phyloP scores from a whole-genome alignment of 805 yeast genomes.

The Saccharomycopsis sp. region DNA sequence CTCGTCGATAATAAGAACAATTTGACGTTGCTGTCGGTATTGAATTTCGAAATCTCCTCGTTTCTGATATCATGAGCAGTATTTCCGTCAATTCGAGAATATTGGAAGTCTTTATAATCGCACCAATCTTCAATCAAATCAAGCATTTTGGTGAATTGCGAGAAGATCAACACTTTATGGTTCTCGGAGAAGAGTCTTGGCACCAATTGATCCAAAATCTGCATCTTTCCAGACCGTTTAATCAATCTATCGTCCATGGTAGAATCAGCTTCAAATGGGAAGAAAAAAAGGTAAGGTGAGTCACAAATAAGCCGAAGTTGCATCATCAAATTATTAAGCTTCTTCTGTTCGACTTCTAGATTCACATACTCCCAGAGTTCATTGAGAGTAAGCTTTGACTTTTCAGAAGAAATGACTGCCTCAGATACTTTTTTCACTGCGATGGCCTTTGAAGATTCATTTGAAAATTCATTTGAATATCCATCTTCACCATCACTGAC shows the following conservation, averaged over 20 bases:
- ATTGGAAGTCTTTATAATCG: conserved; percentile 36
- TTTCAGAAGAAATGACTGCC: conserved; percentile 9
- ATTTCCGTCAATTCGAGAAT: conserved; percentile 72
- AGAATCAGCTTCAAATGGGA: conserved; percentile 58
- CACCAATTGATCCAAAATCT: conserved; percentile 38
- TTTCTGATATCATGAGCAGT: conserved; percentile 61
- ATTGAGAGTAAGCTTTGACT: conserved; percentile 18
- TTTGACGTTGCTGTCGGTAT: conserved; percentile 29
- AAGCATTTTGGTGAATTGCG: conserved; percentile 81
- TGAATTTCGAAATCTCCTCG: conserved; percentile 50
- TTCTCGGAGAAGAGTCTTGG: conserved; percentile 51
- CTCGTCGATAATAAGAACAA: conserved; percentile 81
- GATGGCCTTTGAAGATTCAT: background rate
- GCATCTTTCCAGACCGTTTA: conserved; percentile 63
- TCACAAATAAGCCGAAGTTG: conserved; percentile 81
- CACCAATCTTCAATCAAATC: conserved; percentile 78
- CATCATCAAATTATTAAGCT: conserved; percentile 66
- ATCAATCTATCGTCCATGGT: conserved; percentile 37
- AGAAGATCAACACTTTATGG: conserved; percentile 75
- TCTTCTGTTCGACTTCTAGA: conserved; percentile 42
- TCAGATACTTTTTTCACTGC: background rate
- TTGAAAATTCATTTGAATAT: background rate
- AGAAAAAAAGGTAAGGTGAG: conserved; percentile 78
- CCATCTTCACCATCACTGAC: conserved; percentile 6
- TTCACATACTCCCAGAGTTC: conserved; percentile 30